Evolutionary conservation across 192 early-diverging fungal species (phyloP), one percentile per base, ranked within the genome.

Genomic region (Paraglomus occultum): DNA sequence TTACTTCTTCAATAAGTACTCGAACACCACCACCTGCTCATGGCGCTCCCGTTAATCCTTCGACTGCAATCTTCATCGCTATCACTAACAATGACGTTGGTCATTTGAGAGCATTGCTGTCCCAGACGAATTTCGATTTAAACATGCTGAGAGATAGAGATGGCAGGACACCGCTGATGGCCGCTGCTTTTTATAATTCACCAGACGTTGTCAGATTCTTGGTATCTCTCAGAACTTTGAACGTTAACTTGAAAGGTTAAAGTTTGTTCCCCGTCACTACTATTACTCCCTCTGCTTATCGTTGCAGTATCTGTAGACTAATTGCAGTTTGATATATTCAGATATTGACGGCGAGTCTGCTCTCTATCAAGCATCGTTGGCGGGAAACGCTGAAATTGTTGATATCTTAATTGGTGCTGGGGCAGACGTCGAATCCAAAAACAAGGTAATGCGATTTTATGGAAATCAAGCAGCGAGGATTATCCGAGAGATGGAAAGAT

Each of bases 281-380:
- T 59, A 1, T 1, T 38, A 39, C 38, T 59, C 22, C 42, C 31
- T 14, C 23, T 71, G 31, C 10, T 50, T 20, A 38, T 20, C 38
- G 23, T 48, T 49, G 49, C 10, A 31, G 48, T 8, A 57, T 51
- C 39, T 50, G 20, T 18, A 22, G 52, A 38, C 59, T 67, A 14
- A 20, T 57, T 22, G 5, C 22, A 44, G n/a, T 71, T 11, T 63
- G 39, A 43, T 39, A 58, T 74, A 40, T 44, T 15, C 61, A 79
- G 73, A 80, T 70, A 76, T 68, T 47, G 79, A 80, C 22, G 79
- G 79, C 31, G 79, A 80, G 46, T 73, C 79, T 0, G 79, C 79
- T 15, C 58, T 80, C 1, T 77, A 80, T 51, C 79, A 80, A 54
- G 79, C 79, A 4, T 65, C 79, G 10, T 70, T 75, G 2, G 66